Conservation (phyloP, 2,329 filamentous ascomycete genomes). For the Aspergillus pseudotamarii region DNA sequence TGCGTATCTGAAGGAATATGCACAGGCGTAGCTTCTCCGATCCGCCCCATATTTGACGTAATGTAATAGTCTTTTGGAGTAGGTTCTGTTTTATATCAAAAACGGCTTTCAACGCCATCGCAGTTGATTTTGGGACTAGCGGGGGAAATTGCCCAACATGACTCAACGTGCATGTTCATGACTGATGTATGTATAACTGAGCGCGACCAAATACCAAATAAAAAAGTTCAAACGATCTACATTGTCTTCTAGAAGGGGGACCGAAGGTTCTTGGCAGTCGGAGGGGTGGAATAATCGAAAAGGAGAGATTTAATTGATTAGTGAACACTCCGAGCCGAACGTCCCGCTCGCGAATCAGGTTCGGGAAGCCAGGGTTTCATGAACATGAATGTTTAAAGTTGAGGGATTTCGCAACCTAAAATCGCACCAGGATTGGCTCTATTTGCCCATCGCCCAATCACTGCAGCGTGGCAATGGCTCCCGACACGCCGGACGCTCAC, state of each 20-base stretch:
- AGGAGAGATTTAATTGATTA: slow-evolving; percentile 5
- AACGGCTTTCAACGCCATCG: background rate
- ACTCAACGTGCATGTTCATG: background rate
- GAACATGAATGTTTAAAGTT: background rate
- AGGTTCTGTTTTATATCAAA: background rate
- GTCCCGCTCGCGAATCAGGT: background rate
- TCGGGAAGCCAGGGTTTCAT: too few species aligned
- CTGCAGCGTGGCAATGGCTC: background rate
- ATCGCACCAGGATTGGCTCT: background rate
- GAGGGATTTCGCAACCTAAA: background rate
- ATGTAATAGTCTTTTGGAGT: background rate
- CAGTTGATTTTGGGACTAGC: background rate
- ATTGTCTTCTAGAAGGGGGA: background rate
- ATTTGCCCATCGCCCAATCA: background rate
- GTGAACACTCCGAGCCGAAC: slow-evolving; percentile 17
- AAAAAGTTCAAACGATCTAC: background rate
- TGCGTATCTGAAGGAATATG: slow-evolving; percentile 53
- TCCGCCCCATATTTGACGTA: background rate
- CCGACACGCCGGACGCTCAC: background rate
- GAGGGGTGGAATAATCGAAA: background rate
- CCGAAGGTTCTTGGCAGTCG: background rate
- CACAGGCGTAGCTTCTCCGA: background rate
- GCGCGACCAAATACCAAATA: too few species aligned
- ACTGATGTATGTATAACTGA: background rate
- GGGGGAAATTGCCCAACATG: background rate